Percentiles rank a stretch among this genome's conserved stretches.
These are phyloP conservation scores for Aureobasidium sp. DNA, from an alignment of 2,329 filamentous ascomycete genomes.

Conservation along the genomic window DNA sequence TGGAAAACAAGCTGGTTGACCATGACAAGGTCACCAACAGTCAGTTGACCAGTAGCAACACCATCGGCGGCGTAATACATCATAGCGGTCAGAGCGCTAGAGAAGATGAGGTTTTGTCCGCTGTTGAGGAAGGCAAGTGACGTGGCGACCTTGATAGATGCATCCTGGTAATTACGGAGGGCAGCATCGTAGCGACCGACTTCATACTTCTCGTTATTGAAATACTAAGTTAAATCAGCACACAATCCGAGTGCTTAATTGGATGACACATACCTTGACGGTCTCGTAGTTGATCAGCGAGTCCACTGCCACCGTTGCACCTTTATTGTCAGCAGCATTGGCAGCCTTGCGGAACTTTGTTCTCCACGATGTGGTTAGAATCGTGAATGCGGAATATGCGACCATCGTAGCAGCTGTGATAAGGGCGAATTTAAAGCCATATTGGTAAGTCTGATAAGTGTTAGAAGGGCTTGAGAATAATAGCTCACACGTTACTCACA, in stretches of 20 bases:
- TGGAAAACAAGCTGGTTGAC: slow-evolving; percentile 99
- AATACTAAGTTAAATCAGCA: slow-evolving; percentile 50
- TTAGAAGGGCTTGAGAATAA: background rate
- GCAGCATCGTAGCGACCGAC: slow-evolving; percentile 84
- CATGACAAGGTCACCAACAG: slow-evolving; percentile 95
- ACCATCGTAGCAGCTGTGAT: slow-evolving; percentile 89
- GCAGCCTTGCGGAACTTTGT: slow-evolving; percentile 93
- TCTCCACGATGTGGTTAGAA: slow-evolving; percentile 91
- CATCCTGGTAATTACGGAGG: slow-evolving; percentile 77
- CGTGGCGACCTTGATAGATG: slow-evolving; percentile 93
- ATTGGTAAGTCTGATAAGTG: slow-evolving; percentile 68
- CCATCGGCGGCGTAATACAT: slow-evolving; percentile 95
- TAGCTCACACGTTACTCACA: slow-evolving; percentile 32
- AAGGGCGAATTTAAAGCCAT: slow-evolving; percentile 82
- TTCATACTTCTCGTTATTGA: slow-evolving; percentile 97
- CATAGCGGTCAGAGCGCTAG: slow-evolving; percentile 86
- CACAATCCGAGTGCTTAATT: too few species aligned
- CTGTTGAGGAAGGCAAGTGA: slow-evolving; percentile 89
- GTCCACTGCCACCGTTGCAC: slow-evolving; percentile 90
- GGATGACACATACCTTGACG: slow-evolving; percentile 56
- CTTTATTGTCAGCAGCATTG: slow-evolving; percentile 92
- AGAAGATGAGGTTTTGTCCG: slow-evolving; percentile 96
- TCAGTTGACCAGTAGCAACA: slow-evolving; percentile 71
- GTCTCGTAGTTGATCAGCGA: slow-evolving; percentile 98
- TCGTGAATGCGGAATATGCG: slow-evolving; percentile 93